phyloP scores from a whole-genome alignment of 305 asterid genomes.

The Fraxinus velutina region DNA sequence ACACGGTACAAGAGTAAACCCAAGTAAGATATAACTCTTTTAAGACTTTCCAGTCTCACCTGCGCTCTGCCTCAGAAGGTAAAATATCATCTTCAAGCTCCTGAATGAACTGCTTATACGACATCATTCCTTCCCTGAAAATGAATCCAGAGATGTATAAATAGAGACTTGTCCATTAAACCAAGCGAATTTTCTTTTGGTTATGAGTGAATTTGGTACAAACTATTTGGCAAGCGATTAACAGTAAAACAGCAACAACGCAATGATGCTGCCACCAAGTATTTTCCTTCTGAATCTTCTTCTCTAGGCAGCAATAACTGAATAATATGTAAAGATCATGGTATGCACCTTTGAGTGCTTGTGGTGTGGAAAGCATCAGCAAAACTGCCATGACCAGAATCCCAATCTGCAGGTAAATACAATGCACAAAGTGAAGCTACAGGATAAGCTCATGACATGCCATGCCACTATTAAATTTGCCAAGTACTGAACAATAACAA shows the following conservation, averaged over 20 bases:
- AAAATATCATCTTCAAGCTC: background rate
- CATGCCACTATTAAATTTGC: background rate
- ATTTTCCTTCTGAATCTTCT: background rate
- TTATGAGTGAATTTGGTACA: background rate
- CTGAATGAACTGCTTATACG: background rate
- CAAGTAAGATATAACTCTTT: background rate
- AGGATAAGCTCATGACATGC: background rate
- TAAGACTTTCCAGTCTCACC: background rate
- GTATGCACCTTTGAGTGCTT: slow-evolving; percentile 56
- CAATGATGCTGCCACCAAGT: background rate
- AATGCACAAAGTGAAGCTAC: background rate
- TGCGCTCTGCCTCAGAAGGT: background rate
- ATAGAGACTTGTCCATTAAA: background rate
- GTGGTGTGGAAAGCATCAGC: slow-evolving; percentile 55
- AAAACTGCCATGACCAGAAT: slow-evolving; percentile 67
- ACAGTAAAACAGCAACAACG: background rate
- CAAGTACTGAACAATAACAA: background rate
- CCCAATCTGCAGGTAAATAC: slow-evolving; percentile 65
- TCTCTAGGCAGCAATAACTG: background rate
- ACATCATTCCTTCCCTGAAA: slow-evolving; percentile 37
- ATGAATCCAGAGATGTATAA: background rate
- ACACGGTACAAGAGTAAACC: background rate
- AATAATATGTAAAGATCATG: slow-evolving; percentile 1
- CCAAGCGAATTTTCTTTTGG: background rate
- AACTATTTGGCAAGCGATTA: background rate